phyloP scores from a whole-genome alignment of 2,329 filamentous ascomycete genomes.

The Phaeosphaeria sp. region DNA sequence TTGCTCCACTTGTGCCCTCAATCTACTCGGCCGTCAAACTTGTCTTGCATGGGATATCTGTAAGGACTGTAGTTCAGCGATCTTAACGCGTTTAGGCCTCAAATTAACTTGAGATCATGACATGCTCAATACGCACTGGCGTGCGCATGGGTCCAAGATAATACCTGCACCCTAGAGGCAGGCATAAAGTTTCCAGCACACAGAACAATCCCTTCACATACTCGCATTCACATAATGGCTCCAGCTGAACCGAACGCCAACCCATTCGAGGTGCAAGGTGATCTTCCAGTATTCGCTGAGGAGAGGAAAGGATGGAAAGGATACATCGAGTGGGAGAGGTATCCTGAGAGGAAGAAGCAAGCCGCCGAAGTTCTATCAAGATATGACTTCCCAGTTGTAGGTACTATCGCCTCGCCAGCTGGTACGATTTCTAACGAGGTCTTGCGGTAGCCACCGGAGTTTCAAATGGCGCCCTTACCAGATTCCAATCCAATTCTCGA shows the following conservation, averaged over 20 bases:
- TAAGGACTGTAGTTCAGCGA: neutral
- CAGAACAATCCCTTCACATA: neutral
- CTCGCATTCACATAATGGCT: conserved; percentile 27
- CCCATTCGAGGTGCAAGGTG: conserved; percentile 33
- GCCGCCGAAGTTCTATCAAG: conserved; percentile 63
- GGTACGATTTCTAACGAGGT: conserved; percentile 1
- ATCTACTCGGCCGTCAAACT: neutral
- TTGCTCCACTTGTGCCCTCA: neutral
- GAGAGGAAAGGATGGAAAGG: conserved; percentile 58
- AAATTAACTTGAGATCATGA: conserved; percentile 15
- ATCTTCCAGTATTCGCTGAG: conserved; percentile 48
- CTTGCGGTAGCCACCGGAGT: conserved; percentile 48
- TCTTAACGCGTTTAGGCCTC: conserved; percentile 8
- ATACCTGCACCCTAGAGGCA: neutral
- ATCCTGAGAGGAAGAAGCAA: conserved; percentile 70
- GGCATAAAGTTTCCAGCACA: neutral
- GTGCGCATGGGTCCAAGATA: neutral
- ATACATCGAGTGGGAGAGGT: conserved; percentile 61
- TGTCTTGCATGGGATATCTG: conserved; percentile 7
- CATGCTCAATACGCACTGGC: conserved; percentile 9
- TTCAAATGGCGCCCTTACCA: conserved; percentile 52
- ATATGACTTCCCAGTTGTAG: conserved; percentile 57
- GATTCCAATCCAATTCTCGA: conserved; percentile 53
- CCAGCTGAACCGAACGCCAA: conserved; percentile 41
- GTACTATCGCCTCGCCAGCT: conserved; percentile 1